Conservation (phyloP, 1,284 basidiomycete species). For the Porodaedalea pini region DNA sequence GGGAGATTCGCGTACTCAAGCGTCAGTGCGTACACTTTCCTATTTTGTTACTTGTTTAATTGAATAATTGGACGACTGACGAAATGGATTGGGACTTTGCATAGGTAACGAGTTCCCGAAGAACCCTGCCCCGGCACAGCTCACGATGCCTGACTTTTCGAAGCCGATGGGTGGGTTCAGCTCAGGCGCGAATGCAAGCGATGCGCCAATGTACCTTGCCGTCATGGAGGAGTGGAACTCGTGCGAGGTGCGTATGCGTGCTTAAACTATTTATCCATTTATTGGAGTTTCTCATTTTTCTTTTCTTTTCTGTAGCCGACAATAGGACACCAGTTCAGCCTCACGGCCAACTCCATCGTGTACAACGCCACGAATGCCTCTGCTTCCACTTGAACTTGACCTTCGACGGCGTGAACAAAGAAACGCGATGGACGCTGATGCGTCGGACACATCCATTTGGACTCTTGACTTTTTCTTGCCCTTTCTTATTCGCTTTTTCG, state of each 20-base stretch:
- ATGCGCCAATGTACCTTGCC: constrained; percentile 37
- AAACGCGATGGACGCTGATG: background rate
- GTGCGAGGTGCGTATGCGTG: constrained; percentile 30
- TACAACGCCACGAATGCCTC: constrained; percentile 34
- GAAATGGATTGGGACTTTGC: background rate
- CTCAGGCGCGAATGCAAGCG: constrained; percentile 30
- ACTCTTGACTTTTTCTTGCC: background rate
- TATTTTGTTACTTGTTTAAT: background rate
- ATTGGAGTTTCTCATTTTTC: background rate
- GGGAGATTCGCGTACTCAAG: constrained; percentile 8
- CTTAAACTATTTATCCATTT: background rate
- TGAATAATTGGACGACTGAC: background rate
- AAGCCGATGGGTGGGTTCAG: constrained; percentile 41
- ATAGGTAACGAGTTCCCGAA: constrained; percentile 38
- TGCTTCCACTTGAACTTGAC: background rate
- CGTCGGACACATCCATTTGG: background rate
- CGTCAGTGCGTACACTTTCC: background rate
- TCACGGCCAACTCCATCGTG: constrained; percentile 28
- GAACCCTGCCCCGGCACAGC: constrained; percentile 39
- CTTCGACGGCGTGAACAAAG: too few species aligned
- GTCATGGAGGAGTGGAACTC: constrained; percentile 47
- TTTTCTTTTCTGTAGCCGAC: constrained; percentile 26
- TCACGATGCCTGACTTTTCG: constrained; percentile 49
- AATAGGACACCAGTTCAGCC: constrained; percentile 29
- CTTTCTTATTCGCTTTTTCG: background rate